phyloP scores from a whole-genome alignment of 768 basidiomycete species.

The Suillus clintonianus region DNA sequence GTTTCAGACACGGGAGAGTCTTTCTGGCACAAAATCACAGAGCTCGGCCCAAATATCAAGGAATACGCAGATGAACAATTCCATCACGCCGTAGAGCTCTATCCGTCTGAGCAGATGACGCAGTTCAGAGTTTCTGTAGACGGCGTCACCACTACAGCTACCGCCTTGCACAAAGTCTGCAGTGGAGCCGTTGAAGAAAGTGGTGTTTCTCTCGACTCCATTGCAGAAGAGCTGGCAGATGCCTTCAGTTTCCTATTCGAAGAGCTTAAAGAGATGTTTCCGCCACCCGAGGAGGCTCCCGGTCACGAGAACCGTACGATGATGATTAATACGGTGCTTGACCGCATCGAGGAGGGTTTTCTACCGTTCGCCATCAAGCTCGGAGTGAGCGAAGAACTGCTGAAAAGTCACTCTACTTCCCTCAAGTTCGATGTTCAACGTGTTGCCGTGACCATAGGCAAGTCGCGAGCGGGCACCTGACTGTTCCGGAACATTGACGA shows the following conservation, averaged over 20 bases:
- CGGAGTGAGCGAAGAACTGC: conserved; percentile 25
- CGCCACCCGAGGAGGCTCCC: conserved; percentile 31
- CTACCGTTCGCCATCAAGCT: conserved; percentile 20
- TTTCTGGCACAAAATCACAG: background rate
- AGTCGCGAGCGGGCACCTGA: background rate
- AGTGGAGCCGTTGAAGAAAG: background rate
- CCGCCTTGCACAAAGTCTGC: background rate
- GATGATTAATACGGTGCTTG: conserved; percentile 22
- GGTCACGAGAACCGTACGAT: conserved; percentile 26
- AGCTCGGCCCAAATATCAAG: background rate
- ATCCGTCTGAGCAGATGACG: background rate
- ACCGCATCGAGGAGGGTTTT: conserved; percentile 26
- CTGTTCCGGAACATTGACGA: background rate
- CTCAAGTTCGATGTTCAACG: conserved; percentile 25
- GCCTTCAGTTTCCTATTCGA: conserved; percentile 18
- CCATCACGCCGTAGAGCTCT: background rate
- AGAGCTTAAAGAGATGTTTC: conserved; percentile 27
- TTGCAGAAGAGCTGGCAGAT: conserved; percentile 20
- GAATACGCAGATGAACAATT: background rate
- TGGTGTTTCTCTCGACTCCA: conserved; percentile 10
- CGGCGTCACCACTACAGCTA: background rate
- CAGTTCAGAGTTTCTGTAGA: background rate
- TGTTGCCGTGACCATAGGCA: conserved; percentile 25
- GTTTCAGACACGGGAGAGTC: background rate
- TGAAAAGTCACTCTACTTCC: conserved; percentile 19